phyloP scores from a whole-genome alignment of 371 early-diverging fungal genomes.

The Haplosporangium sp. region DNA sequence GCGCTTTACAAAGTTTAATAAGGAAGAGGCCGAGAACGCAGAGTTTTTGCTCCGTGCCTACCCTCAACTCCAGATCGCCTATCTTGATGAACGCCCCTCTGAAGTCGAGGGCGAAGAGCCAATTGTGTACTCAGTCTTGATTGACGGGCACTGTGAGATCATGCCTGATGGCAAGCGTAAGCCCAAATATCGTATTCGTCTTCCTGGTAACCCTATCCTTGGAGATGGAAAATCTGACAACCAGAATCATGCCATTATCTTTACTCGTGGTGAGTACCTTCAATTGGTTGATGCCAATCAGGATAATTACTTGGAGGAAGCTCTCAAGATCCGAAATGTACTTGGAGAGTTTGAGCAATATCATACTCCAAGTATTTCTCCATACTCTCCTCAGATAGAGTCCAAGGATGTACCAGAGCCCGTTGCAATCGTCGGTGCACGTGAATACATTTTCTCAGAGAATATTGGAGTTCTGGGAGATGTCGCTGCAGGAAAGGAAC shows the following conservation, averaged over 20 bases:
- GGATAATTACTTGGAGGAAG: slow-evolving; percentile 92
- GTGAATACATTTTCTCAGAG: slow-evolving; percentile 93
- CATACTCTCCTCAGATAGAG: slow-evolving; percentile 69
- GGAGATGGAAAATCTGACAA: slow-evolving; percentile 95
- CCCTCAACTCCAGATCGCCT: slow-evolving; percentile 86
- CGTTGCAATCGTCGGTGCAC: slow-evolving; percentile 92
- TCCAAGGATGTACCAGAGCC: slow-evolving; percentile 68
- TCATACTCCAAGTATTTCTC: slow-evolving; percentile 72
- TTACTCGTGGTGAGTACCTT: slow-evolving; percentile 87
- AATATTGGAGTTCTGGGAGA: slow-evolving; percentile 91
- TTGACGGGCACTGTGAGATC: slow-evolving; percentile 80
- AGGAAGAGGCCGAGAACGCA: slow-evolving; percentile 81
- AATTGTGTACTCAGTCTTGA: slow-evolving; percentile 76
- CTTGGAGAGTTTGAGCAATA: slow-evolving; percentile 89
- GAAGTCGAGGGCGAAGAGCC: slow-evolving; percentile 65
- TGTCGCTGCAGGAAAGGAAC: slow-evolving; percentile 93
- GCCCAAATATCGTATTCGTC: slow-evolving; percentile 80
- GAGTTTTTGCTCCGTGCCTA: slow-evolving; percentile 84
- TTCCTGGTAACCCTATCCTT: slow-evolving; percentile 91
- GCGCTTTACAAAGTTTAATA: slow-evolving; percentile 80
- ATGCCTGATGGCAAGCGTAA: slow-evolving; percentile 75
- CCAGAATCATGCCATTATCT: slow-evolving; percentile 90
- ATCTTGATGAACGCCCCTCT: slow-evolving; percentile 77
- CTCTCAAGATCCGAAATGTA: slow-evolving; percentile 88
- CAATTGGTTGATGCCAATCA: slow-evolving; percentile 94